Percentiles rank a stretch among this genome's conserved stretches.
phyloP scores from a whole-genome alignment of 257 asterid species.

The Scutellaria barbata region DNA sequence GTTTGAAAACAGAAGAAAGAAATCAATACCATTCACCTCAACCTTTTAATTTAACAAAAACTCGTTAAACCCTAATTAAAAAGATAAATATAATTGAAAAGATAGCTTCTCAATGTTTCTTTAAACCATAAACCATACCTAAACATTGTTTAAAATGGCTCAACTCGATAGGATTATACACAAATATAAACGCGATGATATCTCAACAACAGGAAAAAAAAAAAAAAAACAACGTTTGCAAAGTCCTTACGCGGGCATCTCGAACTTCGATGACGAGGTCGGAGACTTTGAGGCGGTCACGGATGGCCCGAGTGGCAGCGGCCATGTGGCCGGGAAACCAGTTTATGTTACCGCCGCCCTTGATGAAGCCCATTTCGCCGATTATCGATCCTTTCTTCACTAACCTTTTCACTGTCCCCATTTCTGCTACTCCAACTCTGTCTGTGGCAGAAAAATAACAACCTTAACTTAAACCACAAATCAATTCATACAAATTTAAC shows the following conservation, averaged over 20 bases:
- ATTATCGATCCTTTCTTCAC: conserved; percentile 53
- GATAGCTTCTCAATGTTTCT: not conserved
- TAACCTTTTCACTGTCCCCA: conserved; percentile 52
- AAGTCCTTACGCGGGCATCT: conserved; percentile 73
- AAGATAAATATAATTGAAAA: no score
- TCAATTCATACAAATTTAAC: no score
- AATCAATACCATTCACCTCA: conserved; percentile 9
- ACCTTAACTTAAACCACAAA: not conserved
- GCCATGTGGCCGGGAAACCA: conserved; percentile 99
- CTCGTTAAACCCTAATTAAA: no score
- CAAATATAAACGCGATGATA: not conserved
- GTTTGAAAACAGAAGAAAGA: not conserved
- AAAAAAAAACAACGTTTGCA: not conserved
- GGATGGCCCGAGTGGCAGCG: conserved; percentile 93
- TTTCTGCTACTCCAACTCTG: conserved; percentile 25
- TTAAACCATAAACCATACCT: not conserved
- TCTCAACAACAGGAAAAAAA: no score
- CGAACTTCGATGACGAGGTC: conserved; percentile 95
- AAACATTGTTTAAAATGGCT: not conserved
- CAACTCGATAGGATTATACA: not conserved
- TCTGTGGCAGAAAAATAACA: not conserved
- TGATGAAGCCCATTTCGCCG: conserved; percentile 78
- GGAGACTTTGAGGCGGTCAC: conserved; percentile 83
- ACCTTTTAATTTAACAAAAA: not conserved
- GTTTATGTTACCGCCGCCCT: conserved; percentile 81